A percentile compares a stretch with the other conserved stretches of the same genome.
These are phyloP conservation scores for Diplotaxis tenuifolia DNA, from an alignment of 345 rosid genomes.

Conservation along the genomic window DNA sequence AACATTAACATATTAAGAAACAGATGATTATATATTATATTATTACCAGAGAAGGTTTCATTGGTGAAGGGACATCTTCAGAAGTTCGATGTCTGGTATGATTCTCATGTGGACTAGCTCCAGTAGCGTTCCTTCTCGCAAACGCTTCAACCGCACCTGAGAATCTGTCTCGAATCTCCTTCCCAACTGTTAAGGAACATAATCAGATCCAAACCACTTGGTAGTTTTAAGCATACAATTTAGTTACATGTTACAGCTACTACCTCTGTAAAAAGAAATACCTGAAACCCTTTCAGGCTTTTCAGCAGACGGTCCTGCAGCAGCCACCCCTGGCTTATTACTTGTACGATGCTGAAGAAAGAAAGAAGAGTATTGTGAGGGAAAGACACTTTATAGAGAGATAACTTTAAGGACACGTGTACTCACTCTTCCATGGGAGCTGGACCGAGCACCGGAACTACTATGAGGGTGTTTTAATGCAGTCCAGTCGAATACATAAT, in stretches of 20 bases:
- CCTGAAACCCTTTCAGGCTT: slow-evolving; percentile 63
- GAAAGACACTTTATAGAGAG: neutral
- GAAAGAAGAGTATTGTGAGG: neutral
- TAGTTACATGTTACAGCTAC: neutral
- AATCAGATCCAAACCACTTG: neutral
- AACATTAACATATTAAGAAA: neutral
- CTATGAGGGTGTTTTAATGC: slow-evolving; percentile 78
- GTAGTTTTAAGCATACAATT: neutral
- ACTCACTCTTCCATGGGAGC: slow-evolving; percentile 73
- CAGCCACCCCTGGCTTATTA: slow-evolving; percentile 41
- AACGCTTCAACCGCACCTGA: slow-evolving; percentile 81
- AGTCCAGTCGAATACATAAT: slow-evolving; percentile 86
- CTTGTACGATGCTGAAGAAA: slow-evolving; percentile 46
- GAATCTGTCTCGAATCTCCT: slow-evolving; percentile 64
- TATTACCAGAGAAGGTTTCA: slow-evolving; percentile 52
- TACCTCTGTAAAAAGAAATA: slow-evolving; percentile 11
- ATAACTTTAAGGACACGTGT: neutral
- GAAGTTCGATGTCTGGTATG: slow-evolving; percentile 48
- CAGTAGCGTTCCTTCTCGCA: slow-evolving; percentile 55
- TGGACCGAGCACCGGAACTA: slow-evolving; percentile 60
- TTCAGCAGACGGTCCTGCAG: slow-evolving; percentile 59
- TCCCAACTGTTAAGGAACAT: slow-evolving; percentile 45
- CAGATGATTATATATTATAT: neutral
- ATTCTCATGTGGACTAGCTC: slow-evolving; percentile 48
- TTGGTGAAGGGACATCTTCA: slow-evolving; percentile 54